Percentiles rank a stretch among this genome's conserved stretches.
phyloP scores from a whole-genome alignment of 2,329 filamentous ascomycete species.

The Fusarium liriodendri region DNA sequence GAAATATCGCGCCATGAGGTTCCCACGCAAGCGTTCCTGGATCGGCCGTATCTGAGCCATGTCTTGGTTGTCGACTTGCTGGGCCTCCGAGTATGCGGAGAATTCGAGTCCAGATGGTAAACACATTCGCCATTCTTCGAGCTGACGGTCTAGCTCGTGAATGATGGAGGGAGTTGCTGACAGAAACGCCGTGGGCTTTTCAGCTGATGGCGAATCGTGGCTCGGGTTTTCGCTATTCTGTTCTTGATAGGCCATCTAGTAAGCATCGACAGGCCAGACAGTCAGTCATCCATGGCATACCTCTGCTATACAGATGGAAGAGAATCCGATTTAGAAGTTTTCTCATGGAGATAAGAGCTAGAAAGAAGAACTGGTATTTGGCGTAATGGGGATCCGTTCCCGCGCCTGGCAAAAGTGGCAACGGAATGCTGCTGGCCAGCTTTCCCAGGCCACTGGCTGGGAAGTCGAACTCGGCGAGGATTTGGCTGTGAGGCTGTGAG shows the following conservation, averaged over 20 bases:
- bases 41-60: background rate
- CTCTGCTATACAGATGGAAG: slow-evolving; percentile 26
- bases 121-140: slow-evolving; percentile 30
- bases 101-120: slow-evolving; percentile 20
- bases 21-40: slow-evolving; percentile 1
- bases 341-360: slow-evolving; percentile 28
- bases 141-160: slow-evolving; percentile 23
- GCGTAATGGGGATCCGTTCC: slow-evolving; percentile 13
- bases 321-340: slow-evolving; percentile 27
- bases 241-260: background rate
- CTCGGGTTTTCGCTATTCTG: background rate
- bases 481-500: slow-evolving; percentile 3
- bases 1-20: slow-evolving; percentile 15
- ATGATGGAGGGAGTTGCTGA: slow-evolving; percentile 15
- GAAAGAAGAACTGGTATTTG: slow-evolving; percentile 29
- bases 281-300: background rate
- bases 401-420: slow-evolving; percentile 18
- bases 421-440: slow-evolving; percentile 19
- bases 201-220: background rate
- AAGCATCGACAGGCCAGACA: background rate
- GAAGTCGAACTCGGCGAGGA: slow-evolving; percentile 32
- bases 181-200: background rate
- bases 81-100: background rate
- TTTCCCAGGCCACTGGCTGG: slow-evolving; percentile 27
- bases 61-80: background rate